Conservation (phyloP, 1,284 basidiomycete genomes). For the Apiotrichum mycotoxinovorans region DNA sequence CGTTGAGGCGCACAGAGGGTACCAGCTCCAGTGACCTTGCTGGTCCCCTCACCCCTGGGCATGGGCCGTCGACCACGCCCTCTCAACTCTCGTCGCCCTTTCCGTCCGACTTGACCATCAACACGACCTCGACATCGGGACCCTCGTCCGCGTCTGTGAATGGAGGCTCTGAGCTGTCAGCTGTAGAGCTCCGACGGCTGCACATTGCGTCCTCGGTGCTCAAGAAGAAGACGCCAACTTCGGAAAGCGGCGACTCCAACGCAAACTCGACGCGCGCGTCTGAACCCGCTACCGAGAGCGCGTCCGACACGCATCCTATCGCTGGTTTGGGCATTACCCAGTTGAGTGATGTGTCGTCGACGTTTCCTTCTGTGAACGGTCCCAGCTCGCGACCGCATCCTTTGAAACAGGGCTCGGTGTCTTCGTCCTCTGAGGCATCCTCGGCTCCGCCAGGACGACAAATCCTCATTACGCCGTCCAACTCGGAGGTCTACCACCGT, state of each 20-base stretch:
- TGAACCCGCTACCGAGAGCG: not conserved
- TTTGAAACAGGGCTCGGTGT: constrained; percentile 6
- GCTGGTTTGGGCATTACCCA: constrained; percentile 17
- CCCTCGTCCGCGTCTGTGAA: constrained; percentile 2
- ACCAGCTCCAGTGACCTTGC: constrained; percentile 21
- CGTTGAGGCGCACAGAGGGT: constrained; percentile 7
- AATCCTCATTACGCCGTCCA: constrained; percentile 18
- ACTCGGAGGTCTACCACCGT: constrained; percentile 6
- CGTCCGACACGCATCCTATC: not conserved
- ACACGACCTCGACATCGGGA: not conserved
- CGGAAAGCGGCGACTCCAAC: constrained; percentile 19
- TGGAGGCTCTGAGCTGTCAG: constrained; percentile 9
- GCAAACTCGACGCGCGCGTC: not conserved
- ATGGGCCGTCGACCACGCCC: not conserved
- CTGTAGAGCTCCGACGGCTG: constrained; percentile 31
- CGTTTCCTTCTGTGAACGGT: constrained; percentile 12
- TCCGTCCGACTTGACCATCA: constrained; percentile 15
- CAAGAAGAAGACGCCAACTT: constrained; percentile 27
- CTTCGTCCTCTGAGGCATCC: constrained; percentile 13
- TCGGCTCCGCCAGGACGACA: constrained; percentile 11
- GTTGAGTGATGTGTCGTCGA: not conserved
- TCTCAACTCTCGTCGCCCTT: constrained; percentile 15
- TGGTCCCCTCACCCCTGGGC: constrained; percentile 39
- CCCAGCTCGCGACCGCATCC: not conserved
- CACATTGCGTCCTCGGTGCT: constrained; percentile 36